These are phyloP conservation scores for Corymbia citriodora DNA, from an alignment of 441 rosid species.

Conservation along the genomic window DNA sequence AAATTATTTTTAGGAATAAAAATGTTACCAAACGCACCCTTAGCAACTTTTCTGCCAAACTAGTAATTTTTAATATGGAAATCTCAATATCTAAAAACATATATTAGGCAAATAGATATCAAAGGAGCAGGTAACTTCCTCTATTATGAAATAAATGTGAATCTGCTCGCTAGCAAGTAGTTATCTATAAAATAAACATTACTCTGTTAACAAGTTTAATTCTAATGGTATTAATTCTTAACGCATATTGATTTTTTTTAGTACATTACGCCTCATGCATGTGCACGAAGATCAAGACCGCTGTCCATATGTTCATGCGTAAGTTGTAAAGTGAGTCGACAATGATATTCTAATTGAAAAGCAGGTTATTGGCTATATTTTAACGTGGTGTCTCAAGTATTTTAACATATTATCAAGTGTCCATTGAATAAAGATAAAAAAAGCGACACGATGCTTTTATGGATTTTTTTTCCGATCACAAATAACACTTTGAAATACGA, in stretches of 20 bases:
- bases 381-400: background rate
- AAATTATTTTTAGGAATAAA: too few species aligned
- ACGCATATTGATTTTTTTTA: background rate
- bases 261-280: too few species aligned
- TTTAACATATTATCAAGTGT: rapidly evolving
- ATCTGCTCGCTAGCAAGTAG: background rate
- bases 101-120: background rate
- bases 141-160: background rate
- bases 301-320: too few species aligned
- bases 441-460: background rate
- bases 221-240: background rate
- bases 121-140: background rate
- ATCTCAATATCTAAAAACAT: background rate
- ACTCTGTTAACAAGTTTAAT: background rate
- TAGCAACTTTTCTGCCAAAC: rapidly evolving
- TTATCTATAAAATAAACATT: background rate
- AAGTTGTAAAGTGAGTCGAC: too few species aligned
- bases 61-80: background rate
- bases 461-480: too few species aligned
- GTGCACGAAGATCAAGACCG: background rate
- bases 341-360: background rate
- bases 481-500: too few species aligned
- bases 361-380: background rate
- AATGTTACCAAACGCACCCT: rapidly evolving
- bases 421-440: background rate